Conservation (phyloP, 192 early-diverging fungal species). For the Coemansia sp. region DNA sequence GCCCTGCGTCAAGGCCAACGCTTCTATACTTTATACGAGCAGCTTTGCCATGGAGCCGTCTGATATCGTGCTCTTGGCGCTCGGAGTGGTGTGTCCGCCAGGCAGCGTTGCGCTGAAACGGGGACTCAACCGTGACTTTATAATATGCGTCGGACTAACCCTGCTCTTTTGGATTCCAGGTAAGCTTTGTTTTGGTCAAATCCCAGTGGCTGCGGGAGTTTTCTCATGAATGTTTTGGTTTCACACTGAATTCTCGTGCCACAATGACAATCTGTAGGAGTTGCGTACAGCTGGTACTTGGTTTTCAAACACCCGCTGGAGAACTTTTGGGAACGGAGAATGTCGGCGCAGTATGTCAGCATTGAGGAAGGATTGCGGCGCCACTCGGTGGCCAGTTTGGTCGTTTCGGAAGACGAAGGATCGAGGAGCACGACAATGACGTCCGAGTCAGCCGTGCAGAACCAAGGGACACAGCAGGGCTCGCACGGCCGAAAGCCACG, state of each 20-base stretch:
- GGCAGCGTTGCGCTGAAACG: conserved; percentile 64
- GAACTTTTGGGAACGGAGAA: conserved; percentile 30
- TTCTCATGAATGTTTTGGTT: too few species aligned
- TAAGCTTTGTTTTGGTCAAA: conserved; percentile 15
- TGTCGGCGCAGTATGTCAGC: conserved; percentile 31
- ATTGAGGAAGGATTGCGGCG: conserved; percentile 50
- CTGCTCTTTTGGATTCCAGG: conserved; percentile 70
- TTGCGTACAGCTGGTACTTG: conserved; percentile 52
- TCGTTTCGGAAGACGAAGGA: conserved; percentile 28
- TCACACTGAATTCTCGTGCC: neutral
- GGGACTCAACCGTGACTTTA: conserved; percentile 63
- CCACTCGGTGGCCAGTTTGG: conserved; percentile 29
- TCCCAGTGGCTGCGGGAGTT: neutral
- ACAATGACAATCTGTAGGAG: conserved; percentile 13
- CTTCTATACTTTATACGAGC: neutral
- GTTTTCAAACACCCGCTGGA: conserved; percentile 46
- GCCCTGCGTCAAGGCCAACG: neutral
- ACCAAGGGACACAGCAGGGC: conserved; percentile 1
- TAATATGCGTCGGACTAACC: conserved; percentile 69
- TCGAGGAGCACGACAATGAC: conserved; percentile 43
- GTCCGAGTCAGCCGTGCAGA: conserved; percentile 19
- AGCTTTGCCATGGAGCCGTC: conserved; percentile 42
- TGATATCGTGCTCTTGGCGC: conserved; percentile 43
- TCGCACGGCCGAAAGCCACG: conserved; percentile 23
- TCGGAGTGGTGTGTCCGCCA: conserved; percentile 60